Base-by-base conservation (phyloP, 2,329 filamentous ascomycete genomes). In the Fusarium pseudonygamai region DNA sequence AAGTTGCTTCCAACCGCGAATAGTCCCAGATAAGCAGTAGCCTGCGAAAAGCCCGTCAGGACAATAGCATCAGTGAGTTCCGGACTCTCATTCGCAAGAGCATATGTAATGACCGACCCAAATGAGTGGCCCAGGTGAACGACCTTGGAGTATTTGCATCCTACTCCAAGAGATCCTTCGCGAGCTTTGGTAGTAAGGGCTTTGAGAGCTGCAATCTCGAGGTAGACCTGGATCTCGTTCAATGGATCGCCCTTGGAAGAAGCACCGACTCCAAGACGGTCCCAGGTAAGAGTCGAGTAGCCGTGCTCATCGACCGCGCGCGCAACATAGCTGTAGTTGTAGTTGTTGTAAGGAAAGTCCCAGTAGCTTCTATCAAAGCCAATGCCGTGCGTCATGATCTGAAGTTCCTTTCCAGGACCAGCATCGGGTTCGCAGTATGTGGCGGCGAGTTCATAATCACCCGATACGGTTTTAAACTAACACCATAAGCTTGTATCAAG, bases 41-140 rank as follows among this genome's bases (percentile, higher is more conserved):
- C 85, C 45, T 85, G 83, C 22, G 85, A 85, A 80, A 89, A 92
- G 3, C 90, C 90, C 3, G 90, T 91, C 12, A 92, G 83, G 58
- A 90, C 80, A 45, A 92, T 83, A 43, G 86, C 89, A 69, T 92
- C 86, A 42, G 87, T 89, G 64, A 88, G 81, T 60, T 84, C 77
- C 2, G 89, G 89, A 74, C 89, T 82, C 64, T 82, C 78, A 52
- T 84, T 84, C 13, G 87, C 86, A 26, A 92, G 83, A 53, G 81
- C 84, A 79, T 89, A 91, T 6, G 86, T 87, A 73, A 89, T 87
- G 11, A 86, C 80, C 0, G 89, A 90, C 37, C 91, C 91, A 73
- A 90, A 92, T 0, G 87, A 90, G 82, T 93, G 90, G 18, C 90
- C 91, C 22, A 91, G 84, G 77, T 92, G 90, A 14, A 90, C 82